Evolutionary conservation across 805 yeast genomes (phyloP).

Genomic region (Dipodascus geniculatus): DNA sequence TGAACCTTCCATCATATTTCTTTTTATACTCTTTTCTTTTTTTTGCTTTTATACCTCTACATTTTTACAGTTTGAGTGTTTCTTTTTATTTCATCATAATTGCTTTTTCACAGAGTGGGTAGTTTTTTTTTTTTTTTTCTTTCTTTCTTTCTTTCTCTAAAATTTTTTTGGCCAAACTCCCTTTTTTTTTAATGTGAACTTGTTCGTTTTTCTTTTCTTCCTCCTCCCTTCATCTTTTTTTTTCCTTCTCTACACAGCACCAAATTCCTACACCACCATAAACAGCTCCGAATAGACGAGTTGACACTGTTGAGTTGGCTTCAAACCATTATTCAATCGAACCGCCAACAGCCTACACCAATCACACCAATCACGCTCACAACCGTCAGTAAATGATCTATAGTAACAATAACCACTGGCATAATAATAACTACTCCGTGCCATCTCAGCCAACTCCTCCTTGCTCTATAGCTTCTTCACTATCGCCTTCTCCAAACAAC

Average conservation of each 20-base stretch:
- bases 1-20: not conserved
- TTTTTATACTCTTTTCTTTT: not conserved
- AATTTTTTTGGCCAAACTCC: constrained; percentile 1
- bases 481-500: not conserved
- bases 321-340: no score
- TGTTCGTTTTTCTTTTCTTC: not conserved
- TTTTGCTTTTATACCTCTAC: not conserved
- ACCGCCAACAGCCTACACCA: not conserved
- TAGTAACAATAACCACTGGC: not conserved
- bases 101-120: no score
- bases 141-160: not conserved
- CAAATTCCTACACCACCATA: not conserved
- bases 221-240: not conserved
- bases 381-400: not conserved
- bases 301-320: not conserved
- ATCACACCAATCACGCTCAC: not conserved
- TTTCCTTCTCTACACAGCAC: not conserved
- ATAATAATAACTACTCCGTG: not conserved
- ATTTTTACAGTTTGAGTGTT: not conserved
- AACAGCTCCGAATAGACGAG: no score
- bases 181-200: not conserved
- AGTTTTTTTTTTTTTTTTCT: not conserved
- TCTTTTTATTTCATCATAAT: not conserved
- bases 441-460: constrained; percentile 2
- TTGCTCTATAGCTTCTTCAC: not conserved